A percentile compares a stretch with the other conserved stretches of the same genome.
Evolutionary conservation across 2,329 filamentous ascomycete genomes (phyloP).

Genomic region (Aspergillus floridensis): DNA sequence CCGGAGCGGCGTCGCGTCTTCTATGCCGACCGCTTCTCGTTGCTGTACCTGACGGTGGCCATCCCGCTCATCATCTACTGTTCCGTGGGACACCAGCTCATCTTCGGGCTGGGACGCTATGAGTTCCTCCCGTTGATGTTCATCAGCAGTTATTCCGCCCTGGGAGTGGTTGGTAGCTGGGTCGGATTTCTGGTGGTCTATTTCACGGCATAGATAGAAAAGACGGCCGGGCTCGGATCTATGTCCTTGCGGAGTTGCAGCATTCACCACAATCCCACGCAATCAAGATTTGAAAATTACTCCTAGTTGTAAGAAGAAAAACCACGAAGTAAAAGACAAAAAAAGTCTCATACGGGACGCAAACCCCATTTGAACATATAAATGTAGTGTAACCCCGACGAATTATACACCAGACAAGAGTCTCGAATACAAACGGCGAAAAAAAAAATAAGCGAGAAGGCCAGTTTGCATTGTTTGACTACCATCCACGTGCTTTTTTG

Average conservation of each 20-base stretch:
- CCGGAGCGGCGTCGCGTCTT: constrained; percentile 78
- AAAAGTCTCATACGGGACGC: not conserved
- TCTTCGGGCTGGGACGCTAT: constrained; percentile 70
- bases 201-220: constrained; percentile 53
- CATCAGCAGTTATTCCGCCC: constrained; percentile 86
- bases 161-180: constrained; percentile 97
- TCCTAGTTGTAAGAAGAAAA: too few relatives aligned
- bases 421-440: not conserved
- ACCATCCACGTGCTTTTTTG: constrained; percentile 17
- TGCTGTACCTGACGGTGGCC: constrained; percentile 83
- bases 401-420: not conserved
- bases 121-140: constrained; percentile 97
- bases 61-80: constrained; percentile 89
- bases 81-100: constrained; percentile 75
- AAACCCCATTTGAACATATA: constrained; percentile 3
- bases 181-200: constrained; percentile 91
- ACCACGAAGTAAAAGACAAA: too few relatives aligned
- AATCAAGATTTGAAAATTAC: too few relatives aligned
- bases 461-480: constrained; percentile 18
- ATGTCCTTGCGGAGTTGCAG: too few relatives aligned
- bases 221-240: too few relatives aligned
- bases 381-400: not conserved
- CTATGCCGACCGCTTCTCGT: constrained; percentile 83
- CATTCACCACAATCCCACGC: too few relatives aligned
- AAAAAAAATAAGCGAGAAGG: not conserved